Conservation (phyloP, 2,329 filamentous ascomycete genomes). For the Trichoderma lentiforme region DNA sequence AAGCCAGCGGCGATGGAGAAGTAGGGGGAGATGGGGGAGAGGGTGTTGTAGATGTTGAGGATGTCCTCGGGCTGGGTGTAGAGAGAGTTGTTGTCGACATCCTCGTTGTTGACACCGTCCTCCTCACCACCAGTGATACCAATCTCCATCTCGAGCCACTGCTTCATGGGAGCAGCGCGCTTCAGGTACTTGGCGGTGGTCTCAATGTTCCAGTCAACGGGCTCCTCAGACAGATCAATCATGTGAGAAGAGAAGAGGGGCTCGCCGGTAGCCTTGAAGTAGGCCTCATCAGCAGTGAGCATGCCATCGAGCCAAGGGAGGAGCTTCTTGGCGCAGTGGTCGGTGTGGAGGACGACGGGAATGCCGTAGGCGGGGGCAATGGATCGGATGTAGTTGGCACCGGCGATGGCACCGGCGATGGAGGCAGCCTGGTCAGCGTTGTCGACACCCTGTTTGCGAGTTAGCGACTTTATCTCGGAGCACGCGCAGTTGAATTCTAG, state of each 20-base stretch:
- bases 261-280: slow-evolving; percentile 90
- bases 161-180: slow-evolving; percentile 93
- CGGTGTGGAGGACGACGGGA: slow-evolving; percentile 91
- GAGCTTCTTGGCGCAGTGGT: slow-evolving; percentile 99
- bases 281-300: slow-evolving; percentile 87
- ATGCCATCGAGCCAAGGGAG: slow-evolving; percentile 97
- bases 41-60: slow-evolving; percentile 82
- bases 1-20: slow-evolving; percentile 98
- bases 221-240: slow-evolving; percentile 95
- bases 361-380: slow-evolving; percentile 84
- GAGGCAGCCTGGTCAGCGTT: slow-evolving; percentile 82
- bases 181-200: slow-evolving; percentile 92
- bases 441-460: slow-evolving; percentile 59
- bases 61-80: slow-evolving; percentile 99
- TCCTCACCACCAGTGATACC: slow-evolving; percentile 93
- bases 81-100: slow-evolving; percentile 92
- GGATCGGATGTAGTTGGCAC: slow-evolving; percentile 87
- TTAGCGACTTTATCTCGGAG: neutral
- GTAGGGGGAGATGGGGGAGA: slow-evolving; percentile 84
- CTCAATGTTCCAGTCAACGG: slow-evolving; percentile 83
- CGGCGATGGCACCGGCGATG: slow-evolving; percentile 82
- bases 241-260: slow-evolving; percentile 97
- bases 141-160: slow-evolving; percentile 96
- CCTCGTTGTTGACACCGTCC: slow-evolving; percentile 98
- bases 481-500: neutral